Conservation (phyloP, 257 asterid genomes). For the Buddleja alternifolia region DNA sequence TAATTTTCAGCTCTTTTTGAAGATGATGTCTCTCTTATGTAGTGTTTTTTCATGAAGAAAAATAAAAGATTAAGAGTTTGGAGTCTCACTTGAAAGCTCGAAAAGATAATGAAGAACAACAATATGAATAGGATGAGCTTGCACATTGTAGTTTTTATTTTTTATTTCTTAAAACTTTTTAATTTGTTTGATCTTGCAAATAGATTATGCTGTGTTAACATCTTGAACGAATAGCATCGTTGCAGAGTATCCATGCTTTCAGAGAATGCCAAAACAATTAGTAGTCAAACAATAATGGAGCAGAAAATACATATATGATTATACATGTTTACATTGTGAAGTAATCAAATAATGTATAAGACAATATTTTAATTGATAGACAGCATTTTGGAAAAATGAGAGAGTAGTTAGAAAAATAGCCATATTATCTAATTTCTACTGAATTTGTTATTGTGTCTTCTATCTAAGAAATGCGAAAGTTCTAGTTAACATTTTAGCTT, state of each 20-base stretch:
- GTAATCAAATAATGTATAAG: background rate
- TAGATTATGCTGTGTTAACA: too few species aligned
- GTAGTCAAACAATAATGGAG: background rate
- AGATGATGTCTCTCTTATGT: background rate
- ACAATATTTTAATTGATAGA: background rate
- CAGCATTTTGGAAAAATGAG: background rate
- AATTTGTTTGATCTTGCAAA: too few species aligned
- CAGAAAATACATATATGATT: background rate
- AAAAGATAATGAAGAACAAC: background rate
- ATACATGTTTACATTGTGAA: background rate
- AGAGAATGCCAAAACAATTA: too few species aligned
- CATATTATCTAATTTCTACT: background rate
- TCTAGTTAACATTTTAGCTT: background rate
- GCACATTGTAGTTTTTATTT: too few species aligned
- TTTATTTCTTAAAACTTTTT: too few species aligned
- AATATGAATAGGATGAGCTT: too few species aligned
- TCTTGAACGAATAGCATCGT: too few species aligned
- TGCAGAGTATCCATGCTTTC: too few species aligned
- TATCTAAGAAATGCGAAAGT: slow-evolving; percentile 3
- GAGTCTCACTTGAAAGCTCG: background rate
- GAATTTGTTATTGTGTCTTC: background rate
- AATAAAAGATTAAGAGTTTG: background rate
- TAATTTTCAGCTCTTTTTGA: background rate
- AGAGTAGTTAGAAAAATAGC: background rate
- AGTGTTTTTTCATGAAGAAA: background rate